Evolutionary conservation across 345 rosid species (phyloP).

Genomic region (Barbarea vulgaris): DNA sequence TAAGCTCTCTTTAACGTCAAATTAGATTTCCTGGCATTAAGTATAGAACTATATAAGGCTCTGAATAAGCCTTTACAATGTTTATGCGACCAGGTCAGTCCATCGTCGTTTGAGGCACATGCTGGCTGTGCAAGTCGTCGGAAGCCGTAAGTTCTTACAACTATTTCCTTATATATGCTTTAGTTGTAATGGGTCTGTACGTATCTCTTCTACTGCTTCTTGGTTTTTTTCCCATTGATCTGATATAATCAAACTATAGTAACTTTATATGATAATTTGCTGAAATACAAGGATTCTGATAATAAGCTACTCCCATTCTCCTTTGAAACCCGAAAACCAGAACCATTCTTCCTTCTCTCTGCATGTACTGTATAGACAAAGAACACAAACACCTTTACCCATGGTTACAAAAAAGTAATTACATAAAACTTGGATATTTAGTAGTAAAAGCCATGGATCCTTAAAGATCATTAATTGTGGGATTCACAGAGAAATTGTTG

Average conservation of each 20-base stretch:
- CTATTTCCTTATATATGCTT: neutral
- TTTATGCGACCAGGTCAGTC: conserved; percentile 68
- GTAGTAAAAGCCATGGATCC: neutral
- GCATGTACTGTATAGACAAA: neutral
- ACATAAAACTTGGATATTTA: neutral
- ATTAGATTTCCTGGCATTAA: conserved; percentile 18
- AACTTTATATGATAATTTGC: neutral
- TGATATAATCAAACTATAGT: neutral
- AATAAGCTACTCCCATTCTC: conserved; percentile 18
- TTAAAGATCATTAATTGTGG: neutral
- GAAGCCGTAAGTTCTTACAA: conserved; percentile 73
- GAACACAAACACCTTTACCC: neutral
- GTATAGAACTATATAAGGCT: neutral
- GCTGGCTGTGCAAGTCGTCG: conserved; percentile 94
- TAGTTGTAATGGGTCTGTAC: neutral
- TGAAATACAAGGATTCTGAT: conserved; percentile 7
- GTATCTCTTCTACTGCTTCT: neutral
- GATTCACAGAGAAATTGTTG: neutral
- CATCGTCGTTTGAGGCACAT: conserved; percentile 94
- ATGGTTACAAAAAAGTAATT: neutral
- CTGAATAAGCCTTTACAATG: conserved; percentile 30
- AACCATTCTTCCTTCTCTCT: neutral
- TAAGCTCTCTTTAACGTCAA: conserved; percentile 35
- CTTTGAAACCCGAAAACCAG: neutral
- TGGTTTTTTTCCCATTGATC: neutral